Evolutionary conservation across 768 basidiomycete species (phyloP).

Genomic region (Lactifluus piperatus): DNA sequence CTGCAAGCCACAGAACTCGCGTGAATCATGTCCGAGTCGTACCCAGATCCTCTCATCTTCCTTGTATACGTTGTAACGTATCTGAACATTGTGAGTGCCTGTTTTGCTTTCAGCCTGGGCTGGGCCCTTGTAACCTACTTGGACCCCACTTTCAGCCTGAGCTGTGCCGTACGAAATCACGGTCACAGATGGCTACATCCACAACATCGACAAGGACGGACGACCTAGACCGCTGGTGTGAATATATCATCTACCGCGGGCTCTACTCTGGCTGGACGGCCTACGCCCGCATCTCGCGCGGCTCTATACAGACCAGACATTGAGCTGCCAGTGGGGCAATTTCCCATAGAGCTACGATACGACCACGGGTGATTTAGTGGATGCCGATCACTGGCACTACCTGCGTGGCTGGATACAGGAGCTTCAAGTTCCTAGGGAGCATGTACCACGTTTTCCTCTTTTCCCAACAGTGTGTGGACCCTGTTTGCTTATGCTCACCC

Average conservation of each 20-base stretch:
- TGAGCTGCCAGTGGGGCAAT: constrained; percentile 83
- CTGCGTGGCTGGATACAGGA: constrained; percentile 57
- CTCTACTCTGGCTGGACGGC: constrained; percentile 67
- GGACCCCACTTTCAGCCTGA: constrained; percentile 24
- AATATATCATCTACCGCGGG: constrained; percentile 83
- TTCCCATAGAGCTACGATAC: constrained; percentile 51
- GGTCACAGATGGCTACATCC: constrained; percentile 66
- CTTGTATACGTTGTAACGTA: constrained; percentile 74
- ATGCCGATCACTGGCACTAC: constrained; percentile 59
- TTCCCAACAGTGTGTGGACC: neutral
- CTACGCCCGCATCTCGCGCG: constrained; percentile 77
- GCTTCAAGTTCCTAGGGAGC: constrained; percentile 50
- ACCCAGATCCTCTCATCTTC: constrained; percentile 69
- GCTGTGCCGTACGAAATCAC: constrained; percentile 72
- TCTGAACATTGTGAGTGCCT: constrained; percentile 46
- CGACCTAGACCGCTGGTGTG: constrained; percentile 76
- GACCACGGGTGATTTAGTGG: constrained; percentile 46
- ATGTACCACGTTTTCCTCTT: constrained; percentile 36
- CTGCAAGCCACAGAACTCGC: constrained; percentile 77
- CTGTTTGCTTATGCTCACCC: neutral
- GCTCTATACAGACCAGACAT: constrained; percentile 87
- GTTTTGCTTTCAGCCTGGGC: neutral
- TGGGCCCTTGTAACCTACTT: neutral
- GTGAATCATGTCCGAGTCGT: constrained; percentile 60
- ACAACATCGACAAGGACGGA: constrained; percentile 69